Conservation (phyloP, 169 alveolate species). For the Eimeria necatrix region DNA sequence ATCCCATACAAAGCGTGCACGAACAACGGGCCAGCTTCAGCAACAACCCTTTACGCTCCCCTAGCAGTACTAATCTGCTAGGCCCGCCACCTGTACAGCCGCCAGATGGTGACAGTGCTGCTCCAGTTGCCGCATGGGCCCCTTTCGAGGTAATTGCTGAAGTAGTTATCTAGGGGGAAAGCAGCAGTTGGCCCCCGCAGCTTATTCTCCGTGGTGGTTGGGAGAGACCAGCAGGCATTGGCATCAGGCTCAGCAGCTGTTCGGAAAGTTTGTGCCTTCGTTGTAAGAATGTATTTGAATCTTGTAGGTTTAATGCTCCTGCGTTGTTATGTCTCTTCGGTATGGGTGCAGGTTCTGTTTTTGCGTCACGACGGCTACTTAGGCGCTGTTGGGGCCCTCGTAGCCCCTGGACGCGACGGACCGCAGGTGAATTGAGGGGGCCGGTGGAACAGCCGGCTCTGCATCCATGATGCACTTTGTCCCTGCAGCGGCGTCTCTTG, state of each 20-base stretch:
- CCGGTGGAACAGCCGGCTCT: no score
- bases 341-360: slow-evolving; percentile 85
- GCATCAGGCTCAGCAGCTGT: no score
- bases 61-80: slow-evolving; percentile 30
- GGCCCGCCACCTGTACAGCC: slow-evolving; percentile 14
- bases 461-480: no score
- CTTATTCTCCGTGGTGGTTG: no score
- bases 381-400: slow-evolving; percentile 95
- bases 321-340: background rate
- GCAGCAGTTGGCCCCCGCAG: background rate
- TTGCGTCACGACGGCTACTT: slow-evolving; percentile 91
- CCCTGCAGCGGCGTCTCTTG: no score
- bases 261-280: no score
- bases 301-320: background rate
- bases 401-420: slow-evolving; percentile 80
- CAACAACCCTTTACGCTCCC: slow-evolving; percentile 12
- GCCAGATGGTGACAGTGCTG: background rate
- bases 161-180: no score
- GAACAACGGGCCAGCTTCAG: background rate
- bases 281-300: no score
- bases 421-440: background rate
- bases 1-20: background rate
- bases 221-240: no score
- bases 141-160: slow-evolving; percentile 47
- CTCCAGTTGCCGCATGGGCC: slow-evolving; percentile 60